Percentiles rank a stretch among this genome's conserved stretches.
These are phyloP conservation scores for Phyllostachys edulis DNA, from an alignment of 176 grass and related monocot genomes.

Conservation along the genomic window DNA sequence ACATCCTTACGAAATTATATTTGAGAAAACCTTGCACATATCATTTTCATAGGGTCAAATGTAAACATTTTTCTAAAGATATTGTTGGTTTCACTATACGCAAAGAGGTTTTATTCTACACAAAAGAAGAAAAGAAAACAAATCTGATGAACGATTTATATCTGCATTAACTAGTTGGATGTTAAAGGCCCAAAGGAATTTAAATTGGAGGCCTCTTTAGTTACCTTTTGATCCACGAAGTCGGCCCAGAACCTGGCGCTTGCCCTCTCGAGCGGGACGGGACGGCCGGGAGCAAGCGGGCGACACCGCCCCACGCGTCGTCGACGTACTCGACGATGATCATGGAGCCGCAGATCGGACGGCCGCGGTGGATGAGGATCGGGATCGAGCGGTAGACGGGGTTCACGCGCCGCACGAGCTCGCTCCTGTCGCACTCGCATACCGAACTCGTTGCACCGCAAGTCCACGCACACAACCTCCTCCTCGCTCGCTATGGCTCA, in stretches of 20 bases:
- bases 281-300: slow-evolving; percentile 8
- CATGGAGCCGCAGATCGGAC: slow-evolving; percentile 15
- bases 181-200: too few species aligned
- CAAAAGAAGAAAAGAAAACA: too few species aligned
- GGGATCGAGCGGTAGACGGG: slow-evolving; percentile 11
- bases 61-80: too few species aligned
- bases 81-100: too few species aligned
- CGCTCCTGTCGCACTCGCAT: slow-evolving; percentile 5
- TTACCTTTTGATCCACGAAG: slow-evolving; percentile 40
- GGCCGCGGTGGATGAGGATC: slow-evolving; percentile 26
- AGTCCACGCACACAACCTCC: slow-evolving; percentile 10
- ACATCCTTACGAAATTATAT: too few species aligned
- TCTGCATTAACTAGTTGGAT: too few species aligned
- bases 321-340: slow-evolving; percentile 51
- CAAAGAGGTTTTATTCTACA: too few species aligned
- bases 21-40: too few species aligned
- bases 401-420: slow-evolving; percentile 36
- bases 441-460: slow-evolving; percentile 34
- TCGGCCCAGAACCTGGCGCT: slow-evolving; percentile 35
- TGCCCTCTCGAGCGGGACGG: slow-evolving; percentile 15
- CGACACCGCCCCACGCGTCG: background rate
- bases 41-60: too few species aligned
- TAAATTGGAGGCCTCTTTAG: too few species aligned
- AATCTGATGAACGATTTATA: too few species aligned
- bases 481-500: background rate